Evolutionary conservation across 2,329 filamentous ascomycete genomes (phyloP), one percentile per base, ranked within the genome.

Genomic region (Paecilomyces niveus): DNA sequence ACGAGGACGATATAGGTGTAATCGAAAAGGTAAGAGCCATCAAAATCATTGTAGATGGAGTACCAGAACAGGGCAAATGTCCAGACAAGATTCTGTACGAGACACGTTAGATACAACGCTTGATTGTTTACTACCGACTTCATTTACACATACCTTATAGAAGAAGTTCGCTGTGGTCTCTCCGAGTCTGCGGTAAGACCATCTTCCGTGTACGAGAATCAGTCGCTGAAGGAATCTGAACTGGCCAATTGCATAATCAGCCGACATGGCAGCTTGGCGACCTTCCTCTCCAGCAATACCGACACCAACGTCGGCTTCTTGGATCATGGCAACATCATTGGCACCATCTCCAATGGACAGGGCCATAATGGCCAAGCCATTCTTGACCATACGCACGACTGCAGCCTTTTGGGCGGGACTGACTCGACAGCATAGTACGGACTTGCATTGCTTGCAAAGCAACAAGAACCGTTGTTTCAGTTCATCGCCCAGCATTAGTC

Each of bases 91-190:
- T 97, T 99, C 88, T 87, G 65, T 21, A 58, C 26, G 18, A 53
- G 15, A 3, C 61, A 74, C 32, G 29, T 57, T 59, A 76, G 71
- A 45, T 18, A n/a, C 15, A 8, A n/a, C 15, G n/a, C 39, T 18
- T 18, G n/a, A 9, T n/a, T 9, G 18, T 21, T 45, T 45, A 4
- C 15, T 21, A 3, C 15, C 21, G 6, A 45, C 6, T 18, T 45
- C 26, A 54, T 53, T 33, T 1, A 45, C 15, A 63, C 77, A 69
- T 72, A 85, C 84, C 79, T 99, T 99, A 85, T 97, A 99, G 81
- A 99, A 99, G 82, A 99, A 99, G 74, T 99, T 99, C 73, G 92
- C 91, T 68, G 95, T 97, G 53, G 88, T 90, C 78, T 99, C 94
- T 31, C 89, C 91, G 72, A 99, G 79, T 67, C 94, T 86, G 56